phyloP scores from a whole-genome alignment of 139 green algal species.

The Tetradesmus obliquus region DNA sequence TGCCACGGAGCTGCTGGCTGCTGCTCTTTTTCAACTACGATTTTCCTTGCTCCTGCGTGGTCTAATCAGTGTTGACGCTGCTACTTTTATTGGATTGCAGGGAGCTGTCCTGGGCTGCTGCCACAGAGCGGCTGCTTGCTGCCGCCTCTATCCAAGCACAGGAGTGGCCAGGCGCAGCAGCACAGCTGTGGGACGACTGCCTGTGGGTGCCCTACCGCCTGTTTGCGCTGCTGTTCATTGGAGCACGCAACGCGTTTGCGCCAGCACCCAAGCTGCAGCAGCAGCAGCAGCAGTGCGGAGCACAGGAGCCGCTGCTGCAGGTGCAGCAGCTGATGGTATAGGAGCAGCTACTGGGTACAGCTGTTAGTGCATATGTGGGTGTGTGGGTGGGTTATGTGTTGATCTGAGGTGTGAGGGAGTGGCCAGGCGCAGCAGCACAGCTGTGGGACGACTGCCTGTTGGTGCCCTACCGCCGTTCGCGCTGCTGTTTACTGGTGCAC shows the following conservation, averaged over 20 bases:
- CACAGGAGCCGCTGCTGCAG: neutral
- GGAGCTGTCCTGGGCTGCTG: conserved; percentile 25
- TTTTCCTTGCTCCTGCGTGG: too few species aligned
- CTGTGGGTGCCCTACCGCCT: conserved; percentile 24
- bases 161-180: conserved; percentile 14
- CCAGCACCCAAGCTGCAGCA: neutral
- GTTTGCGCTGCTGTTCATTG: conserved; percentile 34
- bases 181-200: conserved; percentile 11
- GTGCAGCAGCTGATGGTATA: neutral
- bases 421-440: neutral
- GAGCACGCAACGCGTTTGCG: neutral
- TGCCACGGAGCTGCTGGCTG: conserved; percentile 27
- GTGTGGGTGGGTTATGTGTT: neutral
- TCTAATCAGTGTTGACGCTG: too few species aligned
- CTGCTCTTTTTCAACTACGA: too few species aligned
- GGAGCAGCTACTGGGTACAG: neutral
- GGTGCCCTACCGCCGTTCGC: conserved; percentile 19
- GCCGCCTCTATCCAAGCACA: neutral
- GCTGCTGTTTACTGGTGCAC: conserved; percentile 13
- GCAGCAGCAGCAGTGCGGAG: neutral
- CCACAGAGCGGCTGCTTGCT: conserved; percentile 27
- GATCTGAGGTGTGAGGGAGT: too few species aligned
- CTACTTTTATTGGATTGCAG: neutral
- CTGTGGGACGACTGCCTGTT: conserved; percentile 24
- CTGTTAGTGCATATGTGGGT: neutral